These are phyloP conservation scores for Sporothrix protearum DNA, from an alignment of 2,329 filamentous ascomycete genomes.

Conservation along the genomic window DNA sequence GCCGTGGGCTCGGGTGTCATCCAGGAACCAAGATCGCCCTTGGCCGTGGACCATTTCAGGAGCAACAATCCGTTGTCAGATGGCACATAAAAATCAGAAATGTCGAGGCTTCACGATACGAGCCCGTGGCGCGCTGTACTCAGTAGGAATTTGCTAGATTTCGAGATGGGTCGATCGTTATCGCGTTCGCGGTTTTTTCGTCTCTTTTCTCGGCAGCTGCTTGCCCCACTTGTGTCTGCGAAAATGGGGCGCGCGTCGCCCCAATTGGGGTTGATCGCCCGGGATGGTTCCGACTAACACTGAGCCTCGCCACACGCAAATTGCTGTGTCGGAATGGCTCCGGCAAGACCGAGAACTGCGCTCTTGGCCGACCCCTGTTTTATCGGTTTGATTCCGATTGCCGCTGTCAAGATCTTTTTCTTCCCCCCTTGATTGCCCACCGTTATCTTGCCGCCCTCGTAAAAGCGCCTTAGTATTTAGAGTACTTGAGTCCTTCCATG, in stretches of 20 bases:
- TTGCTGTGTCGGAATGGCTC: background rate
- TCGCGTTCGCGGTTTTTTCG: background rate
- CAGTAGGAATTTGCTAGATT: background rate
- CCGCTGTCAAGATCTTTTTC: background rate
- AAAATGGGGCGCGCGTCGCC: background rate
- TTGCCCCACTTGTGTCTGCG: background rate
- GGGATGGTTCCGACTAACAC: conserved; percentile 15
- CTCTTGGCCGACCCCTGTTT: background rate
- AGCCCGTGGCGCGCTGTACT: background rate
- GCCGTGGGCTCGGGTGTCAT: background rate
- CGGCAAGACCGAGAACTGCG: background rate
- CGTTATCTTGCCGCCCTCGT: background rate
- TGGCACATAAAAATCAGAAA: background rate
- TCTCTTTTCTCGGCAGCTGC: background rate
- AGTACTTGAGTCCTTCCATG: background rate
- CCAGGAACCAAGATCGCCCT: background rate
- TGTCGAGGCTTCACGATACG: background rate
- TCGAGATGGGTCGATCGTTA: background rate
- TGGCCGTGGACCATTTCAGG: background rate
- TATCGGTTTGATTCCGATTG: background rate
- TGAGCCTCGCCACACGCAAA: background rate
- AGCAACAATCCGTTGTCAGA: background rate
- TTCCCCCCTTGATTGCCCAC: background rate
- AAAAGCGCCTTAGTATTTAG: background rate
- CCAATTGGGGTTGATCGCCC: background rate